Percentiles rank a stretch among this genome's conserved stretches.
Evolutionary conservation across 192 early-diverging fungal genomes (phyloP).

Genomic region (Lobulomyces angularis): DNA sequence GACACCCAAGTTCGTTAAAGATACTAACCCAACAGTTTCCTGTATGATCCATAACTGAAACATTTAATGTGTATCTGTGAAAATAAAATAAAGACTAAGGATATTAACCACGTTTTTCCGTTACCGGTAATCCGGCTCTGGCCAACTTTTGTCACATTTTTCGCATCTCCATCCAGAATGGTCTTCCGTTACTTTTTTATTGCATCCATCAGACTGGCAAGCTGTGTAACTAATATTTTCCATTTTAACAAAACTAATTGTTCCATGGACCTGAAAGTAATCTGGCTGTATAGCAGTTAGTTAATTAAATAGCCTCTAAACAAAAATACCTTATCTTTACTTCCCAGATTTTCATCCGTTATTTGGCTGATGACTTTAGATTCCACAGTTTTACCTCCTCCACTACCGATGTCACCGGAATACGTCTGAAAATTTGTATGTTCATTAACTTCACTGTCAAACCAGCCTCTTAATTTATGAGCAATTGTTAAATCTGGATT

Average conservation of each 20-base stretch:
- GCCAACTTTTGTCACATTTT: slow-evolving; percentile 62
- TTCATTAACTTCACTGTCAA: slow-evolving; percentile 10
- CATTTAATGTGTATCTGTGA: slow-evolving; percentile 51
- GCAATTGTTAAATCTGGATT: slow-evolving; percentile 74
- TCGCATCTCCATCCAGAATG: slow-evolving; percentile 73
- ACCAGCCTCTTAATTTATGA: slow-evolving; percentile 64
- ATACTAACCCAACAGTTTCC: slow-evolving; percentile 67
- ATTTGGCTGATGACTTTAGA: slow-evolving; percentile 56
- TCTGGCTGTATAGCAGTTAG: slow-evolving; percentile 39
- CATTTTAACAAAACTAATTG: slow-evolving; percentile 60
- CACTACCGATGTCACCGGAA: slow-evolving; percentile 16
- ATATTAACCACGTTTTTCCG: neutral
- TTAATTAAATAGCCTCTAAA: slow-evolving; percentile 7
- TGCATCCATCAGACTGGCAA: slow-evolving; percentile 66
- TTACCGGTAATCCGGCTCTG: slow-evolving; percentile 64
- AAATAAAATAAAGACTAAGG: neutral
- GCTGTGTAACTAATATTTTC: slow-evolving; percentile 71
- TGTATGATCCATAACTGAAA: slow-evolving; percentile 62
- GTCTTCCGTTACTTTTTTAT: slow-evolving; percentile 76
- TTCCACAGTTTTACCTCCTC: slow-evolving; percentile 12
- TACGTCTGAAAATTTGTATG: slow-evolving; percentile 27
- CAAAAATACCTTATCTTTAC: slow-evolving; percentile 37
- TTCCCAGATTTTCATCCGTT: slow-evolving; percentile 57
- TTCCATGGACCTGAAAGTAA: slow-evolving; percentile 60
- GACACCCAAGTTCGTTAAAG: slow-evolving; percentile 72